These are phyloP conservation scores for Saposhnikovia divaricata DNA, from an alignment of 129 eudicot genomes.

Conservation along the genomic window DNA sequence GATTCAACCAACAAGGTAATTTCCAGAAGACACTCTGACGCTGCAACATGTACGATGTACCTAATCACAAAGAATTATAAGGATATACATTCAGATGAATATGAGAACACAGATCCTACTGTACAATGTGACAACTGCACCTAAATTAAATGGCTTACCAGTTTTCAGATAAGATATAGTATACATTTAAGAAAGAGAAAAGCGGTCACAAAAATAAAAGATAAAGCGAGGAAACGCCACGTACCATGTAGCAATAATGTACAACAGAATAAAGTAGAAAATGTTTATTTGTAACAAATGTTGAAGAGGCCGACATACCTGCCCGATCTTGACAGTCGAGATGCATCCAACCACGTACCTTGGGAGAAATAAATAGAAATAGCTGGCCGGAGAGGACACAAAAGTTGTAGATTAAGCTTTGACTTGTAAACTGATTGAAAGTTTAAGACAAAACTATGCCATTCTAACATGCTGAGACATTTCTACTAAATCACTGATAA, in stretches of 20 bases:
- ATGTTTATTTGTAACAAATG: neutral
- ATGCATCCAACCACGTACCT: too few species aligned
- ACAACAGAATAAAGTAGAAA: neutral
- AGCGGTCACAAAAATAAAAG: neutral
- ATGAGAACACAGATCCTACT: neutral
- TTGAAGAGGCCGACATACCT: constrained; percentile 32
- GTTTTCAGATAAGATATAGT: neutral
- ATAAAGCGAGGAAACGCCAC: neutral
- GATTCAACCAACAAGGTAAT: constrained; percentile 32
- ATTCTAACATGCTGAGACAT: too few species aligned
- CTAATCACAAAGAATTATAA: constrained; percentile 25
- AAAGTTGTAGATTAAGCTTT: too few species aligned
- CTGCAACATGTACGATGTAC: constrained; percentile 88
- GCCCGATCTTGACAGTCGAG: too few species aligned
- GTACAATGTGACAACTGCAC: neutral
- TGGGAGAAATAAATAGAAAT: too few species aligned
- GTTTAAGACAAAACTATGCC: too few species aligned
- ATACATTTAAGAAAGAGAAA: neutral
- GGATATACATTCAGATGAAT: neutral
- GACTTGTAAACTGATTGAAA: too few species aligned
- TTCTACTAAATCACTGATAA: too few species aligned
- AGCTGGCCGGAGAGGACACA: too few species aligned
- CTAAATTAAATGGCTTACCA: neutral
- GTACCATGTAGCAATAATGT: neutral
- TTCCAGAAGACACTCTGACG: constrained; percentile 78